Evolutionary conservation across 768 basidiomycete genomes (phyloP).

Genomic region (Ephemerocybe angulata): DNA sequence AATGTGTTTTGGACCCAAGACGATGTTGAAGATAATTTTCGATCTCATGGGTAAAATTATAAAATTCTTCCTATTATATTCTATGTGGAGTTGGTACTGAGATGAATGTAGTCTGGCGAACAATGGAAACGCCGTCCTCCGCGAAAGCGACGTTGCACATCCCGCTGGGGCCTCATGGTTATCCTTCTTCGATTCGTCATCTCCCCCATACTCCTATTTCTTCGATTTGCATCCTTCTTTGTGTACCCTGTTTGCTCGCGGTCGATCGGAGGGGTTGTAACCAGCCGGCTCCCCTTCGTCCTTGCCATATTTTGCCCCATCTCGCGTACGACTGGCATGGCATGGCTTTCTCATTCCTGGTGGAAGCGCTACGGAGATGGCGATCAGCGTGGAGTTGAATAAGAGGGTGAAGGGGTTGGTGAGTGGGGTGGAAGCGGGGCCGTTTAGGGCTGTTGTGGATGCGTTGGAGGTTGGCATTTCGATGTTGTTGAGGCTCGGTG

Average conservation of each 20-base stretch:
- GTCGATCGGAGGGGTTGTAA: too few species aligned
- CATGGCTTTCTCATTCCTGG: constrained; percentile 97
- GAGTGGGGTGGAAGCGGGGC: constrained; percentile 82
- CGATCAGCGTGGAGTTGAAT: constrained; percentile 84
- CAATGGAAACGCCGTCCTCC: constrained; percentile 97
- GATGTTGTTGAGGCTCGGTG: constrained; percentile 88
- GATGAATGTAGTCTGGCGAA: constrained; percentile 79
- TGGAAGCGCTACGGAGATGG: constrained; percentile 98
- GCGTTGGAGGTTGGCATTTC: constrained; percentile 96
- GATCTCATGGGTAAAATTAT: constrained; percentile 99
- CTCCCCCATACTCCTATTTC: neutral
- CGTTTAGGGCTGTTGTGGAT: constrained; percentile 88
- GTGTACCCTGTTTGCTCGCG: too few species aligned
- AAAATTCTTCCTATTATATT: constrained; percentile 41
- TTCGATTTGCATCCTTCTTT: too few species aligned
- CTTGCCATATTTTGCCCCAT: too few species aligned
- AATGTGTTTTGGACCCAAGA: constrained; percentile 94
- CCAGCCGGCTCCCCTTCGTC: too few species aligned
- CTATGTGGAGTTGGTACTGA: too few species aligned
- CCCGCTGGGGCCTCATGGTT: constrained; percentile 64
- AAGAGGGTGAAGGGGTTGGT: constrained; percentile 74
- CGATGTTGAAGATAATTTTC: constrained; percentile 99
- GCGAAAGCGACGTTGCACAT: constrained; percentile 98
- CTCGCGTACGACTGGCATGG: too few species aligned
- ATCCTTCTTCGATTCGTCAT: neutral